Evolutionary conservation across 2,329 filamentous ascomycete genomes (phyloP).

Genomic region (Orbilia ellipsospora): DNA sequence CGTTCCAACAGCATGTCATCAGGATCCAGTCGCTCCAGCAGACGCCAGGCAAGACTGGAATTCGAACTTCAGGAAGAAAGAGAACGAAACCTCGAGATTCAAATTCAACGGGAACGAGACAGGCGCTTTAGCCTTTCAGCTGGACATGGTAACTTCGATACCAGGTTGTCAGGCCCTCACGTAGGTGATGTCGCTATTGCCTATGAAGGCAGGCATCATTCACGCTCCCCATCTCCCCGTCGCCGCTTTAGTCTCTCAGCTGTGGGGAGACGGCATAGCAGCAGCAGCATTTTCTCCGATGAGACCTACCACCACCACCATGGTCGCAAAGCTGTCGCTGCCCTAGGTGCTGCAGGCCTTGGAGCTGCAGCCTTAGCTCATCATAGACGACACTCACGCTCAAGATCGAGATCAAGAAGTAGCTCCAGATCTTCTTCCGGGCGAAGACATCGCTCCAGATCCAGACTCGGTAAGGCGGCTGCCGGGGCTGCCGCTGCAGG

Average conservation of each 20-base stretch:
- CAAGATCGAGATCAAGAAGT: slow-evolving; percentile 45
- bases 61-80: slow-evolving; percentile 47
- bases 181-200: slow-evolving; percentile 49
- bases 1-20: slow-evolving; percentile 44
- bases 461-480: slow-evolving; percentile 47
- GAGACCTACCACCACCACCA: slow-evolving; percentile 50
- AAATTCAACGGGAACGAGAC: slow-evolving; percentile 49
- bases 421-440: slow-evolving; percentile 48
- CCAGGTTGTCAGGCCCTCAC: slow-evolving; percentile 44
- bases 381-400: slow-evolving; percentile 23
- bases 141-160: slow-evolving; percentile 40
- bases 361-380: slow-evolving; percentile 44
- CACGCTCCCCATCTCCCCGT: slow-evolving; percentile 48
- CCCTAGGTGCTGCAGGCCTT: slow-evolving; percentile 40
- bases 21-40: slow-evolving; percentile 47
- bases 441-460: slow-evolving; percentile 45
- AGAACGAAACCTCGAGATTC: slow-evolving; percentile 50
- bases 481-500: slow-evolving; percentile 49
- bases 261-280: slow-evolving; percentile 49
- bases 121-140: slow-evolving; percentile 53
- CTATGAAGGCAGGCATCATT: slow-evolving; percentile 37
- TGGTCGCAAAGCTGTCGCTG: slow-evolving; percentile 42
- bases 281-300: slow-evolving; percentile 39
- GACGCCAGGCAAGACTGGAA: slow-evolving; percentile 42
- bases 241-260: slow-evolving; percentile 33